Evolutionary conservation across 208 protist species (phyloP).

Genomic region (Kentomonas sorsogonicus): DNA sequence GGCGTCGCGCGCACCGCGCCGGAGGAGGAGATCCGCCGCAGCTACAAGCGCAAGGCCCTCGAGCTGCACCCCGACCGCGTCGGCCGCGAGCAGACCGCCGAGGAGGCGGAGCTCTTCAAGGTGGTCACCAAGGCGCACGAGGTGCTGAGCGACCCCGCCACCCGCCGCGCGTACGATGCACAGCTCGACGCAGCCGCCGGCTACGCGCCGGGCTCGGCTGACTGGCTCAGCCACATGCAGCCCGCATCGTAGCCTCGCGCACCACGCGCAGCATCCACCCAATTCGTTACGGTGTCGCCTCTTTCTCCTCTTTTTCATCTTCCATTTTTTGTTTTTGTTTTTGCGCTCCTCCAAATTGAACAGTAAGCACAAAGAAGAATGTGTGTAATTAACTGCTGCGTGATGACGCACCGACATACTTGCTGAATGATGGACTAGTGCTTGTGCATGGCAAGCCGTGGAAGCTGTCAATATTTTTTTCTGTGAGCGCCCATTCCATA

Average conservation of each 20-base stretch:
- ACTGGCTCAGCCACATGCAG: too few species aligned
- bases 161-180: constrained; percentile 62
- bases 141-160: constrained; percentile 53
- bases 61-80: constrained; percentile 83
- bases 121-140: constrained; percentile 87
- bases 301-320: constrained; percentile 9
- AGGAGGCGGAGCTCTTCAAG: constrained; percentile 87
- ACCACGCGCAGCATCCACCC: neutral
- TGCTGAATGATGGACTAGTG: too few species aligned
- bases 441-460: too few species aligned
- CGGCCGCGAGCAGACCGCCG: constrained; percentile 46
- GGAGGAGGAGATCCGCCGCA: constrained; percentile 61
- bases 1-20: constrained; percentile 63
- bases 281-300: neutral
- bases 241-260: too few species aligned
- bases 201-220: neutral
- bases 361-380: too few species aligned
- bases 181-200: constrained; percentile 20
- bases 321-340: constrained; percentile 3
- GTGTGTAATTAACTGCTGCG: neutral
- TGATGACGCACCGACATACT: too few species aligned
- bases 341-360: neutral
- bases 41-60: constrained; percentile 83
- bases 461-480: too few species aligned
- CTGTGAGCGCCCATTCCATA: too few species aligned